Evolutionary conservation across 2,329 filamentous ascomycete genomes (phyloP), one percentile per base, ranked within the genome.

Genomic region (Plectosphaerella plurivora): DNA sequence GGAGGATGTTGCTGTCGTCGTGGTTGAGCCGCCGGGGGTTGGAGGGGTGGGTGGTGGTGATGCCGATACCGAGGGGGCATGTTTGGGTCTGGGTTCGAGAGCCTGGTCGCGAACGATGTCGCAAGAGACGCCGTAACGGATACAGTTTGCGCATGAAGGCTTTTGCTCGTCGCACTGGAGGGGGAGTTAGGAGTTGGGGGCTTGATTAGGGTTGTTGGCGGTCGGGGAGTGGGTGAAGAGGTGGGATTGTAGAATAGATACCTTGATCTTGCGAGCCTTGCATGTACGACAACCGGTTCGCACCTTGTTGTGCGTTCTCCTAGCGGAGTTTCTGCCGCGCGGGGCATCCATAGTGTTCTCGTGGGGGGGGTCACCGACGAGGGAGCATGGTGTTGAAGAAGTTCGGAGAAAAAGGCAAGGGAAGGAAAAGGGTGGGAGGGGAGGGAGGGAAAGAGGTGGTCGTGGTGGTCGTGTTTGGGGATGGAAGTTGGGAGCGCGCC

Each of bases 201-300:
- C 28, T 12, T 10, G 4, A 12, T 33, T 9, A 33, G 28, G 28
- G 28, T 3, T 33, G 28, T 4, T 33, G 28, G 11, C 9, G 11
- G 28, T 22, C 5, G 22, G 22, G 22, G 11, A 12, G 28, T 33
- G 28, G 9, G 28, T 10, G 28, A 33, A 33, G 28, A 12, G 28
- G 3, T 10, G 8, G 11, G 28, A 33, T 12, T 9, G 11, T 9
- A 10, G 9, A 33, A 5, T 10, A 55, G 53, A 50, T 28, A 70
- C 70, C 65, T 73, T 73, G 47, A 73, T 70, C 59, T 73, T 73
- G 33, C 71, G 63, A 9, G 59, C 51, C 53, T 73, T 73, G 54
- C 71, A 73, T 1, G 61, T 68, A 25, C 62, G 53, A 53, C 70
- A 73, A 2, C 70, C 70, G 1, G 67, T 72, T 47, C 69, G 63